Base-by-base conservation (phyloP, 1,139 yeast species). In the Yamadazyma sp. region DNA sequence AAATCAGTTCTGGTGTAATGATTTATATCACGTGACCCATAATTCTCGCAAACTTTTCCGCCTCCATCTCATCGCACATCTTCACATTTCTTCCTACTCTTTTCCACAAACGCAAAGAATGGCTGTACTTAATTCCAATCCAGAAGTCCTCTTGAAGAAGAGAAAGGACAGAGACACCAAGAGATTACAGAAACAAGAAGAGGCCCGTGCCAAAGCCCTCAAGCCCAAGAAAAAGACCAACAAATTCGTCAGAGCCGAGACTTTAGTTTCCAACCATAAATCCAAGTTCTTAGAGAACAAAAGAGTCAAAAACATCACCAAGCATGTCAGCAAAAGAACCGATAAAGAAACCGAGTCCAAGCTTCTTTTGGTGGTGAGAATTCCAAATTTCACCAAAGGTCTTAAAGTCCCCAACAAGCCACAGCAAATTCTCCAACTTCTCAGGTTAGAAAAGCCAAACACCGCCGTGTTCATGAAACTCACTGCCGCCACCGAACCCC, bases 111-210 rank as follows among this genome's bases (percentile, higher is more conserved):
- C 17, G n/a, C 23, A 11, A 2, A 33, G 6, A 36, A 72, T 72
- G 77, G 79, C 76, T 42, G 63, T 76, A 37, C 65, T 83, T 43
- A 81, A 83, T 59, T 75, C 85, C 18, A 83, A 82, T 59, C 92
- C 92, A 31, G 92, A 85, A 58, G 73, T 85, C 42, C 77, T 85
- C 53, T 72, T 85, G 50, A 80, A 82, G 56, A 85, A 84, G 69
- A 79, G 94, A 64, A 85, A 84, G 67, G 79, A 83, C 57, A 84
- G 82, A 46, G 91, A 85, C 57, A 71, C 84, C 59, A 70, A 81
- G 53, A 76, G 89, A 58, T 55, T 83, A 43, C 82, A 79, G 54
- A 81, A 79, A 55, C 87, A 80, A 55, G 83, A 72, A 42, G 66
- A 66, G 41, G 66, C 66, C 36, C 62, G 61, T 41, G 50, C 52